Evolutionary conservation across 805 yeast species (phyloP), one percentile per base, ranked within the genome.

Genomic region (Cyberlindnera nakhonratchasimensis): DNA sequence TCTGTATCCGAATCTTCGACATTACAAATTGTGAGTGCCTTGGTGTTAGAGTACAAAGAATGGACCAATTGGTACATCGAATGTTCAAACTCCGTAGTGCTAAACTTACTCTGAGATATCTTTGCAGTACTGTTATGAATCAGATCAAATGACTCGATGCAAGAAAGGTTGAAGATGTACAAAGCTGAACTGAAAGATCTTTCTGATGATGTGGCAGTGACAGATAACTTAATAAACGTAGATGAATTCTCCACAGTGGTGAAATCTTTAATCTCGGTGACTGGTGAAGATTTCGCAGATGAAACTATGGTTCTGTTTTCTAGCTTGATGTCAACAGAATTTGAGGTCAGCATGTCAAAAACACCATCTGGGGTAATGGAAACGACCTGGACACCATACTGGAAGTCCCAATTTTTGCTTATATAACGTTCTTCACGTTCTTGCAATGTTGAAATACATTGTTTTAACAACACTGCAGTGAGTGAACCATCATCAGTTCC

Each of bases 21-120:
- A 38, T 63, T 58, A 38, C 65, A 55, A 5, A 70, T 36, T 23
- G 65, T 58, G 28, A 69, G 56, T 22, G 67, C 54, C 44, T 68
- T 69, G 24, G 72, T 64, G 30, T 63, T 59, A 10, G 55, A 47
- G 21, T 65, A 48, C 16, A 66, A 29, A 9, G 36, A 46, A 37
- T 53, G 55, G 18, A 51, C 39, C 25, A 53, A 34, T 21, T 51
- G 55, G 29, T 53, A 42, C 51, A 51, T 44, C 14, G 57, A 46
- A 32, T 47, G 34, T 8, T 42, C 34, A 44, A 51, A 48, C 23
- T 50, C 54, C 11, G 43, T n/a, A 12, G 34, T 41, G 12, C 48
- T 38, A 22, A 32, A 47, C 31, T 49, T 53, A 2, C 16, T 24
- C 29, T 45, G 39, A 2, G 40, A 22, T 13, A 51, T 39, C 30